Conservation (phyloP, 768 basidiomycete genomes). For the Amyloporia xantha region DNA sequence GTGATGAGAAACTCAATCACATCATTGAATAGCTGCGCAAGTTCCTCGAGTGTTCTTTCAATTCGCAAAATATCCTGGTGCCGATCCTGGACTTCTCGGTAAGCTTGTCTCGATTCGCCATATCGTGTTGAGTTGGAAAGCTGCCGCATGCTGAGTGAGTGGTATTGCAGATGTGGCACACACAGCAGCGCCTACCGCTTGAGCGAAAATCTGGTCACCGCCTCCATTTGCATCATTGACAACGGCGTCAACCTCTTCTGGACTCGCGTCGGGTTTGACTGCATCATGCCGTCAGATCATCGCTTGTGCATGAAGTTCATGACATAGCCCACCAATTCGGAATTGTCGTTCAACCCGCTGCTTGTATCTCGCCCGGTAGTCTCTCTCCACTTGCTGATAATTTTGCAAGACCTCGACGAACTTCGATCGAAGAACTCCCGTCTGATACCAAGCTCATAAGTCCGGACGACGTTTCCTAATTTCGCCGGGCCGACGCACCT, state of each 20-base stretch:
- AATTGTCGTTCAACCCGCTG: slow-evolving; percentile 82
- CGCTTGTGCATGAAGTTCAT: not conserved
- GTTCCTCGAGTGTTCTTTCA: slow-evolving; percentile 81
- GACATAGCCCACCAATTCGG: slow-evolving; percentile 58
- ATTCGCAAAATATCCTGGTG: slow-evolving; percentile 82
- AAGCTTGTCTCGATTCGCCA: slow-evolving; percentile 74
- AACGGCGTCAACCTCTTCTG: slow-evolving; percentile 82
- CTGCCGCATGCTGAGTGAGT: slow-evolving; percentile 28
- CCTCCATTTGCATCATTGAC: slow-evolving; percentile 75
- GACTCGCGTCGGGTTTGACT: slow-evolving; percentile 92
- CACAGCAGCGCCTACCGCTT: slow-evolving; percentile 50
- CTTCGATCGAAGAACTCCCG: slow-evolving; percentile 27
- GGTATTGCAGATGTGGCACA: not conserved
- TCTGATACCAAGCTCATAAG: slow-evolving; percentile 3
- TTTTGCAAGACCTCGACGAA: slow-evolving; percentile 84
- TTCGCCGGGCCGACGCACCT: slow-evolving; percentile 35
- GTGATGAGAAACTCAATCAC: slow-evolving; percentile 18
- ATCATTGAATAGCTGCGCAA: slow-evolving; percentile 84
- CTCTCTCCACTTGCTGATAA: slow-evolving; percentile 78
- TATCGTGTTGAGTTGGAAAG: slow-evolving; percentile 74
- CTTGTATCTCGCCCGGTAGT: slow-evolving; percentile 72
- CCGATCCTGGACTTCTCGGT: slow-evolving; percentile 82
- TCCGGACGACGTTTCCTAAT: not conserved
- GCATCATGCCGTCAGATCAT: not conserved
- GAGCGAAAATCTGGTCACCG: slow-evolving; percentile 75